Conservation (phyloP, 768 basidiomycete genomes). For the Hydnum rufescens region DNA sequence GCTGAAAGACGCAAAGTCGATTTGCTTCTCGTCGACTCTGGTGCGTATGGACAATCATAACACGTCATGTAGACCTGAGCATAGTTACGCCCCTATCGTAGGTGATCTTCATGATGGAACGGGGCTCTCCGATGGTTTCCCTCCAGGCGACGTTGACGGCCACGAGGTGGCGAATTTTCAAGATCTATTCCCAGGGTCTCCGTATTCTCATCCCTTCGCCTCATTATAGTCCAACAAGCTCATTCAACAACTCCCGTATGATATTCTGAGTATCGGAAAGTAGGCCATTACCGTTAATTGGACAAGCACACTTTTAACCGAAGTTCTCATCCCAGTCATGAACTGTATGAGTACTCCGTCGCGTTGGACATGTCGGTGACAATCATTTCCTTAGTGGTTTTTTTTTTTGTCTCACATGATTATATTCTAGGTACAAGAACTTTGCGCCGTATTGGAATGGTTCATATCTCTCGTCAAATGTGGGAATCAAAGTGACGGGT, state of each 20-base stretch:
- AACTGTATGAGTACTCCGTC: conserved; percentile 53
- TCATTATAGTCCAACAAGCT: conserved; percentile 68
- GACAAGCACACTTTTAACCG: background rate
- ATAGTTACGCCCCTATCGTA: background rate
- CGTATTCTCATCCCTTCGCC: too few species aligned
- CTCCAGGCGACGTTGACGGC: conserved; percentile 46
- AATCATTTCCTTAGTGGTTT: conserved; percentile 6
- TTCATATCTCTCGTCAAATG: conserved; percentile 67
- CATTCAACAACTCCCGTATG: conserved; percentile 54
- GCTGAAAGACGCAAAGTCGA: conserved; percentile 63
- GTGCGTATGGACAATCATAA: too few species aligned
- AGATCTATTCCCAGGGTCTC: too few species aligned
- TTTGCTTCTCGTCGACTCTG: conserved; percentile 55
- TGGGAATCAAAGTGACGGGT: conserved; percentile 53
- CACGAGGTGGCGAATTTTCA: too few species aligned
- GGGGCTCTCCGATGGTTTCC: conserved; percentile 58
- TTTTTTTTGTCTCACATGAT: conserved; percentile 13
- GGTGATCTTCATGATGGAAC: conserved; percentile 64
- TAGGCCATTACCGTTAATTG: conserved; percentile 16
- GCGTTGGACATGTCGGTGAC: conserved; percentile 51
- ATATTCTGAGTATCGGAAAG: conserved; percentile 74
- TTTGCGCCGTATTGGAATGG: conserved; percentile 48
- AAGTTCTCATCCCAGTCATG: conserved; percentile 38
- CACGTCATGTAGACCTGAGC: too few species aligned
- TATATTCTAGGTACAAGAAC: conserved; percentile 25